Evolutionary conservation across 2,329 filamentous ascomycete genomes (phyloP).

Genomic region (Didymella keratinophila): DNA sequence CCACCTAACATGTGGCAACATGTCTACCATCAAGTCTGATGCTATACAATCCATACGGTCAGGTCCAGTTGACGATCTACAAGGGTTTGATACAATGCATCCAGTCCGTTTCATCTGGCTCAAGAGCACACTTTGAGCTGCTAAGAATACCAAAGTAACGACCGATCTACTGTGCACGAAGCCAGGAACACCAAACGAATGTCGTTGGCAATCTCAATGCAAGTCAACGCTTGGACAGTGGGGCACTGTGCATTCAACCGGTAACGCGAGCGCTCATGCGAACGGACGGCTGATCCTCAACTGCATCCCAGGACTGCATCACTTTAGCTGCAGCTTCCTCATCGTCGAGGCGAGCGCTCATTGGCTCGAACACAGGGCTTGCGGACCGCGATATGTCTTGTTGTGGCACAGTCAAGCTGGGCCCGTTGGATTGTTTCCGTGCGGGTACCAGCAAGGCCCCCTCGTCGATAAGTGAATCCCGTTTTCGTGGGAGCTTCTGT

Average conservation of each 20-base stretch:
- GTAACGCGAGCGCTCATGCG: constrained; percentile 46
- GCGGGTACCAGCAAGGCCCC: constrained; percentile 30
- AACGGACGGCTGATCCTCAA: constrained; percentile 42
- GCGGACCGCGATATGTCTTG: constrained; percentile 42
- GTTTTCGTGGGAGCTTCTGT: constrained; percentile 53
- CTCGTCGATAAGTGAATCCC: constrained; percentile 46
- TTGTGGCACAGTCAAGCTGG: constrained; percentile 42
- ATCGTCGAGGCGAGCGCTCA: constrained; percentile 45
- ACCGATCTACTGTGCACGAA: neutral
- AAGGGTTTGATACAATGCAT: neutral
- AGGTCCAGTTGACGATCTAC: neutral
- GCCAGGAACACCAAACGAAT: neutral
- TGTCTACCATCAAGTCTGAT: neutral
- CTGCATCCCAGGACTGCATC: constrained; percentile 30
- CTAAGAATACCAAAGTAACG: constrained; percentile 1
- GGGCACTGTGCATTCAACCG: constrained; percentile 12
- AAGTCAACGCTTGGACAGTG: neutral
- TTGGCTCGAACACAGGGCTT: constrained; percentile 46
- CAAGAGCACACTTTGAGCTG: neutral
- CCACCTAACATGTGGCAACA: neutral
- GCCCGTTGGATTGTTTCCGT: constrained; percentile 30
- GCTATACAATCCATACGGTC: neutral
- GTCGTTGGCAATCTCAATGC: constrained; percentile 1
- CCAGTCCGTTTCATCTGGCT: neutral
- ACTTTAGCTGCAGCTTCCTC: constrained; percentile 30